A percentile compares a stretch with the other conserved stretches of the same genome.
These are phyloP conservation scores for Fusarium lateritium DNA, from an alignment of 2,329 filamentous ascomycete species.

Conservation along the genomic window DNA sequence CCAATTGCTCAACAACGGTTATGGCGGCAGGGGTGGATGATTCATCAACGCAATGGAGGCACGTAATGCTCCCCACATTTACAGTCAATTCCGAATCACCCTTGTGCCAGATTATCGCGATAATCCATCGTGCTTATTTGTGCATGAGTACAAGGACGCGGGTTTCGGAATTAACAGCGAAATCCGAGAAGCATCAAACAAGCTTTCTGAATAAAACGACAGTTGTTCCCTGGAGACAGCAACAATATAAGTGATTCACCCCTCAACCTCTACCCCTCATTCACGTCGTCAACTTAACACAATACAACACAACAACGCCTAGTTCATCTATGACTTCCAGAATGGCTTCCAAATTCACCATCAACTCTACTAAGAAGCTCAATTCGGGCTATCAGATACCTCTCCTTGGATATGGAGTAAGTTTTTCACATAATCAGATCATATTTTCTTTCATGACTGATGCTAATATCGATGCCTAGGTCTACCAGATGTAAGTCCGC, in stretches of 20 bases:
- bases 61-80: neutral
- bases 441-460: neutral
- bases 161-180: neutral
- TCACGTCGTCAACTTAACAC: slow-evolving; percentile 1
- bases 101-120: neutral
- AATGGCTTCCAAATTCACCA: slow-evolving; percentile 63
- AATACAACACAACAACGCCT: neutral
- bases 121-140: neutral
- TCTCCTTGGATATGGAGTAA: slow-evolving; percentile 67
- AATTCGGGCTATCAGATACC: slow-evolving; percentile 69
- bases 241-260: slow-evolving; percentile 21
- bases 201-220: neutral
- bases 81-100: neutral
- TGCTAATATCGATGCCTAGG: slow-evolving; percentile 53
- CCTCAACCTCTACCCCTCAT: slow-evolving; percentile 21
- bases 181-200: neutral
- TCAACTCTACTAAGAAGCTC: slow-evolving; percentile 66
- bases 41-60: neutral
- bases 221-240: neutral
- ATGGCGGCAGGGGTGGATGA: neutral
- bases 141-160: neutral
- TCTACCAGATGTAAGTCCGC: slow-evolving; percentile 65
- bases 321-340: slow-evolving; percentile 43
- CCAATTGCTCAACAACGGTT: neutral
- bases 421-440: slow-evolving; percentile 41